Evolutionary conservation across 768 basidiomycete species (phyloP).

Genomic region (Macrolepiota fuliginosa): DNA sequence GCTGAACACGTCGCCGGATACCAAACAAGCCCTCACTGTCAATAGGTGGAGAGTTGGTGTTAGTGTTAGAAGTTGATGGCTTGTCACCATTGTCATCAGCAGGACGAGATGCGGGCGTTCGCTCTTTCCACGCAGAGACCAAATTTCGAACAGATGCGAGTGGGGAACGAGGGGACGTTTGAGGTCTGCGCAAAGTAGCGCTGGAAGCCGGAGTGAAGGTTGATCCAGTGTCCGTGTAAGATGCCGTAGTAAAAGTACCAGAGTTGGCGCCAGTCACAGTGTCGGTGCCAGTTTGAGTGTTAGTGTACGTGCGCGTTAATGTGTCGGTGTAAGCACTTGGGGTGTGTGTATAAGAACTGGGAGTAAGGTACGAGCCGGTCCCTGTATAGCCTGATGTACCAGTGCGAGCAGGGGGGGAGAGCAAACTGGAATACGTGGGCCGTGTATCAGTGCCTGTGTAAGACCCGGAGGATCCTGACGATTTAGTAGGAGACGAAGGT

Average conservation of each 20-base stretch:
- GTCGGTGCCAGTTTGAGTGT: constrained; percentile 40
- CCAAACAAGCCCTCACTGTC: constrained; percentile 51
- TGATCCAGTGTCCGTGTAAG: constrained; percentile 33
- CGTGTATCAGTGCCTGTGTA: constrained; percentile 15
- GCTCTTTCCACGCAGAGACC: constrained; percentile 78
- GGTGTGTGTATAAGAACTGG: constrained; percentile 11
- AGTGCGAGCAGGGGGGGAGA: constrained; percentile 18
- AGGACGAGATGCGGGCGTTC: constrained; percentile 45
- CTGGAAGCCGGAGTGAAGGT: constrained; percentile 41
- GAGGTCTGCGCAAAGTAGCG: constrained; percentile 59
- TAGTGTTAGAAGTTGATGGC: constrained; percentile 33
- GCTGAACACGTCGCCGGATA: constrained; percentile 41
- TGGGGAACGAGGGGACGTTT: constrained; percentile 67
- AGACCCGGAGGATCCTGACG: constrained; percentile 28
- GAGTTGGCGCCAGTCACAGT: constrained; percentile 31
- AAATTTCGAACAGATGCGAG: constrained; percentile 75
- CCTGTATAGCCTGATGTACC: constrained; percentile 13
- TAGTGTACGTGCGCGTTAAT: constrained; percentile 27
- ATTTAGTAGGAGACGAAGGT: constrained; percentile 46
- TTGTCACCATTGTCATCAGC: constrained; percentile 37
- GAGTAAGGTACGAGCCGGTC: constrained; percentile 18
- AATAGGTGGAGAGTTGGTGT: constrained; percentile 25
- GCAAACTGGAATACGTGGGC: constrained; percentile 20
- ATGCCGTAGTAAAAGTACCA: constrained; percentile 29
- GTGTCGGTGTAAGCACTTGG: constrained; percentile 29